Evolutionary conservation across 2,329 filamentous ascomycete genomes (phyloP).

Genomic region (Fusarium torulosum): DNA sequence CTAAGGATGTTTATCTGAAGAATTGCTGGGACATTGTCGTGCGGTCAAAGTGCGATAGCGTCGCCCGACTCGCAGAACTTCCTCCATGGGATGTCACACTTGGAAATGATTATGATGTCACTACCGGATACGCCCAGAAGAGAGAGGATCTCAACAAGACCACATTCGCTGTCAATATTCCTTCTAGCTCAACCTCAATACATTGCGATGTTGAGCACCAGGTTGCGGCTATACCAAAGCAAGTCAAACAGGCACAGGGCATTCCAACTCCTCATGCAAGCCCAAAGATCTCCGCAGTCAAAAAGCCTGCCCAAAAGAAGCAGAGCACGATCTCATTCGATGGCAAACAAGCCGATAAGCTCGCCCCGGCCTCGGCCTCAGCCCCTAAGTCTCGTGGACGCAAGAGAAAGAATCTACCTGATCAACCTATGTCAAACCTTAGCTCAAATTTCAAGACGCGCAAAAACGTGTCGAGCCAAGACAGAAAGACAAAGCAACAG

Average conservation of each 20-base stretch:
- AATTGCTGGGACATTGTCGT: conserved; percentile 95
- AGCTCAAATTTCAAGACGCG: conserved; percentile 50
- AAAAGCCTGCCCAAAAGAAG: conserved; percentile 58
- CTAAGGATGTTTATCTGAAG: conserved; percentile 85
- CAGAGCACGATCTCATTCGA: conserved; percentile 65
- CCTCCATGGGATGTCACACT: conserved; percentile 69
- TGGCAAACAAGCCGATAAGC: conserved; percentile 35
- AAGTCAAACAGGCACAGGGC: conserved; percentile 59
- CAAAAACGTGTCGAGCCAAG: conserved; percentile 38
- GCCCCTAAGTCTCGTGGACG: conserved; percentile 51
- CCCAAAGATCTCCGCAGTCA: conserved; percentile 62
- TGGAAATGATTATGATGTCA: conserved; percentile 63
- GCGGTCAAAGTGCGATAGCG: conserved; percentile 86
- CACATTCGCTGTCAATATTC: conserved; percentile 51
- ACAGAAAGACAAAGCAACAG: conserved; percentile 37
- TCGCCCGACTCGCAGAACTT: conserved; percentile 78
- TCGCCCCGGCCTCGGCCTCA: conserved; percentile 34
- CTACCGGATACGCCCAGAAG: conserved; percentile 40
- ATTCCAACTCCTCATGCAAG: conserved; percentile 71
- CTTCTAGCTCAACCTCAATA: conserved; percentile 35
- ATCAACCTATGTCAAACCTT: conserved; percentile 50
- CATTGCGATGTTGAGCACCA: conserved; percentile 38
- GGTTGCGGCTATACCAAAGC: conserved; percentile 54
- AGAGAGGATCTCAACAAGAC: conserved; percentile 50
- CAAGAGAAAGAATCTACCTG: conserved; percentile 50